Percentiles rank a stretch among this genome's conserved stretches.
Evolutionary conservation across 495 filamentous ascomycete species (phyloP).

Genomic region (Xylaria flabelliformis): DNA sequence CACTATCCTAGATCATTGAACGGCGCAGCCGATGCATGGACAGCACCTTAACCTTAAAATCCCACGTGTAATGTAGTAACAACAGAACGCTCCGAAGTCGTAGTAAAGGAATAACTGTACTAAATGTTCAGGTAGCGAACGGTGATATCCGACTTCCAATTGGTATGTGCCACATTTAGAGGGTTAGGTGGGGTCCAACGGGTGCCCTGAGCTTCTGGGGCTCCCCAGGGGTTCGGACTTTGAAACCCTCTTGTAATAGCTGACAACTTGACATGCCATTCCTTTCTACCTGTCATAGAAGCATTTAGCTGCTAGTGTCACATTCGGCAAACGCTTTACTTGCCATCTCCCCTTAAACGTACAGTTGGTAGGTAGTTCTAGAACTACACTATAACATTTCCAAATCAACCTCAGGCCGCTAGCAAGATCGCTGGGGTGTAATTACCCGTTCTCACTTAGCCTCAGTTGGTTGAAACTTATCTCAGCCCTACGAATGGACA

Average conservation of each 20-base stretch:
- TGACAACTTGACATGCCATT: conserved; percentile 10
- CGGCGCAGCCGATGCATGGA: conserved; percentile 9
- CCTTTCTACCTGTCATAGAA: not conserved
- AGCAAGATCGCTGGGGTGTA: not conserved
- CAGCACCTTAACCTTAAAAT: conserved; percentile 16
- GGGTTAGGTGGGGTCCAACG: not conserved
- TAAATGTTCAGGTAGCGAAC: not conserved
- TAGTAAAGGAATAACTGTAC: not conserved
- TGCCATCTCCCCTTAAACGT: not conserved
- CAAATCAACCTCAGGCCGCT: not conserved
- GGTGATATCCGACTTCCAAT: not conserved
- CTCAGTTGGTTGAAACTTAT: conserved; percentile 4
- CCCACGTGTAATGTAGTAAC: conserved; percentile 5
- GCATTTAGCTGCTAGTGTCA: not conserved
- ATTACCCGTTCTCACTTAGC: not conserved
- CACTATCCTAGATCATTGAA: not conserved
- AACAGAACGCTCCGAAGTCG: not conserved
- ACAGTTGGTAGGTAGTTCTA: not conserved
- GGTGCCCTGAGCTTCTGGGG: conserved; percentile 11
- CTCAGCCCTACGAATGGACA: conserved; percentile 24
- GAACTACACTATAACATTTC: not conserved
- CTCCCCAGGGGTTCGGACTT: not conserved
- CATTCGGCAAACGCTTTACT: not conserved
- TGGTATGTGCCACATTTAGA: not conserved
- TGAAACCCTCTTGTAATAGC: conserved; percentile 19